Evolutionary conservation across 164 flowering plant species (phyloP).

Genomic region (Dillenia turbinata): DNA sequence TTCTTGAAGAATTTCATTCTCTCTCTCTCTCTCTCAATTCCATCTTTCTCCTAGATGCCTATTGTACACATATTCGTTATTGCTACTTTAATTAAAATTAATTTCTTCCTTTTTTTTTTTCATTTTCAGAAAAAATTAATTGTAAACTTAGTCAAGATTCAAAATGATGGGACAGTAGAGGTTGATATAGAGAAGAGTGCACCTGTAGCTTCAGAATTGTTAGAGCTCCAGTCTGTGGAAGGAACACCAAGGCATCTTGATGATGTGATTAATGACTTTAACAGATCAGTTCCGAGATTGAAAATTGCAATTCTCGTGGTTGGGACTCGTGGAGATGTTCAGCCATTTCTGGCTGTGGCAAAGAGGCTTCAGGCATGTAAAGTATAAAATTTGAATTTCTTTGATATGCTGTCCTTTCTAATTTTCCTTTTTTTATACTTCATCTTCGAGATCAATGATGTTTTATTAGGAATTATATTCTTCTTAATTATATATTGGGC

Average conservation of each 20-base stretch:
- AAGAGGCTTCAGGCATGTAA: conserved; percentile 81
- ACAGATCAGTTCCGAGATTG: conserved; percentile 64
- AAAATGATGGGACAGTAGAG: conserved; percentile 84
- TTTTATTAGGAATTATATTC: no score
- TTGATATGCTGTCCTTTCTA: background rate
- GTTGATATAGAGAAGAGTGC: conserved; percentile 60
- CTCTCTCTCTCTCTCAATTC: background rate
- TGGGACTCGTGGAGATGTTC: conserved; percentile 98
- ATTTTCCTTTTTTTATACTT: background rate
- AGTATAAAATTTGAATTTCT: background rate
- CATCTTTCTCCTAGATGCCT: background rate
- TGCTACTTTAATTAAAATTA: background rate
- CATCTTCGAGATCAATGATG: background rate
- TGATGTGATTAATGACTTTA: conserved; percentile 21
- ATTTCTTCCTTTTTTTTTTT: background rate
- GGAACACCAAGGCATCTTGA: conserved; percentile 19
- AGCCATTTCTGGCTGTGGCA: conserved; percentile 84
- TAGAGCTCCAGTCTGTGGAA: conserved; percentile 57
- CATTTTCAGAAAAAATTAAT: conserved; percentile 60
- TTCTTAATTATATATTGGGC: no score
- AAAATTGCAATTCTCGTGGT: conserved; percentile 84
- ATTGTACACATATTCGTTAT: no score
- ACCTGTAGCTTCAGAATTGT: conserved; percentile 69
- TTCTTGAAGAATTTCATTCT: no score
- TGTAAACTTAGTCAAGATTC: conserved; percentile 67